Evolutionary conservation across 148 eudicot species (phyloP).

Genomic region (Persicaria tinctoria): DNA sequence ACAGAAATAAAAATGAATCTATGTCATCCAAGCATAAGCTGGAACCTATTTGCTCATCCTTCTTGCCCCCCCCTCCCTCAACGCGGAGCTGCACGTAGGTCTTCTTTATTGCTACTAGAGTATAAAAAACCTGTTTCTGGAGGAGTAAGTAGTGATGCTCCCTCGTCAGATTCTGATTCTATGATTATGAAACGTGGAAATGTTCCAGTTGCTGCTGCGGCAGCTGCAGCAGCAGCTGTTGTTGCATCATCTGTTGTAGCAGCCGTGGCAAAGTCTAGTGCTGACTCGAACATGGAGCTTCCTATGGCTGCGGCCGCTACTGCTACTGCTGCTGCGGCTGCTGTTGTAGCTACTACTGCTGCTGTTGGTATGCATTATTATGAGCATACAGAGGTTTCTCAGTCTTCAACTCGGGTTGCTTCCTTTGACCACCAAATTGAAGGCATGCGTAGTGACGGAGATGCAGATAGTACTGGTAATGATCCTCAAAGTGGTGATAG

Average conservation of each 20-base stretch:
- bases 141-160: constrained; percentile 28
- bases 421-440: constrained; percentile 18
- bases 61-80: constrained; percentile 73
- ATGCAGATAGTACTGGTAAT: constrained; percentile 27
- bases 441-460: constrained; percentile 36
- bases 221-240: constrained; percentile 86
- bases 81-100: constrained; percentile 28
- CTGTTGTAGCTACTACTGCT: constrained; percentile 73
- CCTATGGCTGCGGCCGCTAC: constrained; percentile 80
- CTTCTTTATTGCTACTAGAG: constrained; percentile 20
- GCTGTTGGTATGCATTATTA: constrained; percentile 68
- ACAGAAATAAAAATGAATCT: no score
- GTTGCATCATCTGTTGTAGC: constrained; percentile 91
- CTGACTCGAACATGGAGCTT: constrained; percentile 45
- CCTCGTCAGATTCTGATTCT: constrained; percentile 27
- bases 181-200: constrained; percentile 32
- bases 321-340: constrained; percentile 83
- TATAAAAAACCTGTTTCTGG: constrained; percentile 21
- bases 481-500: constrained; percentile 40
- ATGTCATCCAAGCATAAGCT: no score
- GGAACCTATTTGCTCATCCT: constrained; percentile 26
- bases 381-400: constrained; percentile 43
- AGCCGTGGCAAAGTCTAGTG: constrained; percentile 51
- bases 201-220: constrained; percentile 87
- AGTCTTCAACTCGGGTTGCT: constrained; percentile 30